Conservation (phyloP, 2,329 filamentous ascomycete species). For the Colletotrichum viniferum region DNA sequence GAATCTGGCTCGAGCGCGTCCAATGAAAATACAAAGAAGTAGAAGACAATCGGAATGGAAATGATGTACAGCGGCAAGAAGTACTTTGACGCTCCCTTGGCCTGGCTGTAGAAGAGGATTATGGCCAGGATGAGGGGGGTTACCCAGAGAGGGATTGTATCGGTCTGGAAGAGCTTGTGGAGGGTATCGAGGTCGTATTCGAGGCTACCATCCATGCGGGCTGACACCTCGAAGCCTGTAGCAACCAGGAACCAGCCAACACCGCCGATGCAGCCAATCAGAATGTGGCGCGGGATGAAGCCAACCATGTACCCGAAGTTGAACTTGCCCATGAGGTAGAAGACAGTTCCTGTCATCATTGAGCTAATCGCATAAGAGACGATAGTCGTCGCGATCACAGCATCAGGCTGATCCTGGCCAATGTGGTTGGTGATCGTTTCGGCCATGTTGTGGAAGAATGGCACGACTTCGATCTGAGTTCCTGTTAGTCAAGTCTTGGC, state of each 20-base stretch:
- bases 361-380: constrained; percentile 90
- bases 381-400: constrained; percentile 93
- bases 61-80: constrained; percentile 89
- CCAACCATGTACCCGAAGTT: constrained; percentile 90
- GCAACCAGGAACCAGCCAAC: constrained; percentile 94
- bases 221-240: constrained; percentile 93
- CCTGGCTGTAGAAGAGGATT: constrained; percentile 76
- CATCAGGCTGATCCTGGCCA: constrained; percentile 79
- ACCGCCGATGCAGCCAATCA: constrained; percentile 96
- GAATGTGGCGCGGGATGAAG: constrained; percentile 94
- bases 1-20: constrained; percentile 69
- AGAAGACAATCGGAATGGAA: constrained; percentile 76
- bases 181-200: constrained; percentile 81
- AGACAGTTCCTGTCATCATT: constrained; percentile 87
- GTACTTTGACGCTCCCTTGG: constrained; percentile 79
- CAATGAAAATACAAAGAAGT: constrained; percentile 74
- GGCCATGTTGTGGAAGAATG: constrained; percentile 99
- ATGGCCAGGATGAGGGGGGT: constrained; percentile 80
- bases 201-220: constrained; percentile 83
- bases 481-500: constrained; percentile 14
- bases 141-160: constrained; percentile 83
- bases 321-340: constrained; percentile 88
- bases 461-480: constrained; percentile 86
- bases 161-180: constrained; percentile 71
- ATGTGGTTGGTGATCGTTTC: constrained; percentile 81